Conservation (phyloP, 75 land plant species). For the Sequoia sempervirens region DNA sequence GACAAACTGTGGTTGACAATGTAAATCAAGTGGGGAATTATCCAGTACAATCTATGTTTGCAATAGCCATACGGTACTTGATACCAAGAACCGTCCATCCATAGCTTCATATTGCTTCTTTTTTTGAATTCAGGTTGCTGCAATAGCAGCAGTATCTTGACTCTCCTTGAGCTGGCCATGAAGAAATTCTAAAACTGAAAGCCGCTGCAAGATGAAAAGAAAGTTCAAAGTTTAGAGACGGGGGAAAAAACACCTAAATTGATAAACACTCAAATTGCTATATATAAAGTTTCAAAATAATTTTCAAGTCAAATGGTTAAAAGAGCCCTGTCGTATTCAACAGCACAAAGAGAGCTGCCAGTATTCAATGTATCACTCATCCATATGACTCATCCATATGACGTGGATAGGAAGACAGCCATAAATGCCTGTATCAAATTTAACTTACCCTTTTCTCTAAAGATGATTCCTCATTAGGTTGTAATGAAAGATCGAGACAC, state of each 20-base stretch:
- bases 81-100: not conserved
- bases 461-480: slow-evolving; percentile 25
- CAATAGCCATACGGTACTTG: not conserved
- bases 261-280: not conserved
- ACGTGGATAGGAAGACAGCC: not conserved
- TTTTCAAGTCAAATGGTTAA: not conserved
- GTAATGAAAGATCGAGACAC: slow-evolving; percentile 29
- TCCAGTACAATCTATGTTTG: not conserved
- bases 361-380: not conserved
- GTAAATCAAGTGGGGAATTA: not conserved
- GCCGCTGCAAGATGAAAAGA: slow-evolving; percentile 27
- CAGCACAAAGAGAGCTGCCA: not conserved
- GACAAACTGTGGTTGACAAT: too few relatives aligned
- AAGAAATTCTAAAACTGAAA: slow-evolving; percentile 43
- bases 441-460: slow-evolving; percentile 58
- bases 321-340: not conserved
- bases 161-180: slow-evolving; percentile 32
- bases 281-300: not conserved
- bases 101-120: slow-evolving; percentile 17
- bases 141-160: slow-evolving; percentile 7
- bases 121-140: slow-evolving; percentile 8
- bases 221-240: not conserved
- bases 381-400: too few relatives aligned
- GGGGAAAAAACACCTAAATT: too few relatives aligned
- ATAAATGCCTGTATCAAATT: not conserved